Evolutionary conservation across 1,284 basidiomycete genomes (phyloP), one percentile per base, ranked within the genome.

Genomic region (Paramarasmius palmivorus): DNA sequence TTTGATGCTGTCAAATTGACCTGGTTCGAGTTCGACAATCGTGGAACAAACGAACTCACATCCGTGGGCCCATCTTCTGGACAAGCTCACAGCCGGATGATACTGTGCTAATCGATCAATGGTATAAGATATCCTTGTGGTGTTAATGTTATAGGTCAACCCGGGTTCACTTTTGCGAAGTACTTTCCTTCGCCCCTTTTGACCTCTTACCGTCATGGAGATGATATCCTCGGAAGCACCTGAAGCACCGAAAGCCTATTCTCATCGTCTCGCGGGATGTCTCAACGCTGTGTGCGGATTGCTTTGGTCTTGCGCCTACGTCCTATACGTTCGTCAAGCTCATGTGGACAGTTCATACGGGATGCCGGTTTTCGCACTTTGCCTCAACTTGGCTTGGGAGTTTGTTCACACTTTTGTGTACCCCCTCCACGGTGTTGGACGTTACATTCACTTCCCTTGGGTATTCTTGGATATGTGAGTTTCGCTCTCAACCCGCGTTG

Each of bases 251-350:
- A 40, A 40, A 40, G 19, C 9, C n/a, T 40, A 40, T 17, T 40
- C 39, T 22, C n/a, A 40, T 22, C 39, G n/a, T 17, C 17, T 40
- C 10, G 39, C 39, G 39, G 39, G 39, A 19, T 17, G 39, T 17
- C 39, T 40, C 17, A 40, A 40, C 9, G 39, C 39, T 40, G 25
- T 17, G 1, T 45, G 42, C 23, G 42, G 22, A 10, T 8, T 32
- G 42, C 23, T 32, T 29, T 45, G 42, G 42, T 25, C 42, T 7
- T n/a, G 14, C 14, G 42, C 42, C n/a, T 45, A 45, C 22, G 42
- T 45, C n/a, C 25, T 45, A 22, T 45, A 45, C 42, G 42, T 45
- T 29, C 25, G 23, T 3, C 42, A 45, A 45, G 42, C 42, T 19
- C 42, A 23, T 22, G 14, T 14, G 12, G 42, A 45, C 26, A 45